A percentile compares a stretch with the other conserved stretches of the same genome.
These are phyloP conservation scores for Stygiomarasmius scandens DNA, from an alignment of 1,284 basidiomycete species.

Conservation along the genomic window DNA sequence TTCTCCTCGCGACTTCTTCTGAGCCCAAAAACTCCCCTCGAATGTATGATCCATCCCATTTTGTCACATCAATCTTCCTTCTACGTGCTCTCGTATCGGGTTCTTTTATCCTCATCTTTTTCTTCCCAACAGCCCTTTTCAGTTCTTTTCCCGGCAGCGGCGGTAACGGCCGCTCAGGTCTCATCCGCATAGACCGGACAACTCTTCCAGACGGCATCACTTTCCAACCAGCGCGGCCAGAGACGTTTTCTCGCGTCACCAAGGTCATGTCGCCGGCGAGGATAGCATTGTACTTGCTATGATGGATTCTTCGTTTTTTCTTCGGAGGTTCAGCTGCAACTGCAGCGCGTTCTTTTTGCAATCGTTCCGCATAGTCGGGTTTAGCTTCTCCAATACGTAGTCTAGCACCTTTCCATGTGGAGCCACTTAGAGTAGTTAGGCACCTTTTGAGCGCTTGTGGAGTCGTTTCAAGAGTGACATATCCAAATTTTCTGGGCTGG, in stretches of 20 bases:
- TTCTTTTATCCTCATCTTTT: conserved; percentile 32
- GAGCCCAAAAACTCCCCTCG: conserved; percentile 66
- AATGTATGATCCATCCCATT: conserved; percentile 66
- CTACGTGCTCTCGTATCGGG: conserved; percentile 51
- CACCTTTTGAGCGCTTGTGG: conserved; percentile 63
- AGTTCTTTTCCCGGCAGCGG: conserved; percentile 34
- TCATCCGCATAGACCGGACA: conserved; percentile 66
- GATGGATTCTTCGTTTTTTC: conserved; percentile 21
- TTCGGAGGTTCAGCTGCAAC: conserved; percentile 33
- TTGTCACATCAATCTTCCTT: conserved; percentile 65
- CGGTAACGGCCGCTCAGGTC: conserved; percentile 54
- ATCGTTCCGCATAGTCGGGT: conserved; percentile 67
- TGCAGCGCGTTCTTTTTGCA: conserved; percentile 38
- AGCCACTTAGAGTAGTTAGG: conserved; percentile 73
- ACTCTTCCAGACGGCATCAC: conserved; percentile 67
- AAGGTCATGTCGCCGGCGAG: conserved; percentile 64
- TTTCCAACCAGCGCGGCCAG: conserved; percentile 60
- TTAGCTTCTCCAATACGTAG: conserved; percentile 80
- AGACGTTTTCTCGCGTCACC: conserved; percentile 57
- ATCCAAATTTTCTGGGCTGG: conserved; percentile 68
- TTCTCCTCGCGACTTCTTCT: conserved; percentile 25
- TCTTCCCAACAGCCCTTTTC: conserved; percentile 13
- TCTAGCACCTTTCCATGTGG: conserved; percentile 83
- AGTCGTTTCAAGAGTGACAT: conserved; percentile 72
- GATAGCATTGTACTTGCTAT: conserved; percentile 36